Base-by-base conservation (phyloP, 495 filamentous ascomycete genomes). In the Penicillium lividum region DNA sequence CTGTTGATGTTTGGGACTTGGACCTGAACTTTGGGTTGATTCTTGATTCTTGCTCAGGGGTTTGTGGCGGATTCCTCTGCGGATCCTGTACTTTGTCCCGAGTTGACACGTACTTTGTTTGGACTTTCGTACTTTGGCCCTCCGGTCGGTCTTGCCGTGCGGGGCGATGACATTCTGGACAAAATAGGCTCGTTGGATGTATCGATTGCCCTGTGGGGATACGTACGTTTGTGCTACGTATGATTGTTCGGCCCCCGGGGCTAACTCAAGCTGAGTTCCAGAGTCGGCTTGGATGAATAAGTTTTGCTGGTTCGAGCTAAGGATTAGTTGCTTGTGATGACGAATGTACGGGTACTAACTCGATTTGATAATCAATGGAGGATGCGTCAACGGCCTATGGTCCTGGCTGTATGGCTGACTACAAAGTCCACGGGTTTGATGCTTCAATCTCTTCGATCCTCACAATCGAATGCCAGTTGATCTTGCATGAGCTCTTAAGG, bases 61-160 rank as follows among this genome's bases (percentile, higher is more conserved):
- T 29, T n/a, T 7, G 46, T 27, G 22, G 51, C 44, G 51, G 51
- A 36, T 36, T 18, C 36, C 36, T 30, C 22, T 38, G 33, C 33
- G 18, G 33, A 8, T 10, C 36, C 51, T 51, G 51, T 28, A 28
- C 22, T 53, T 53, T 43, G 28, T 48, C 10, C 2, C 22, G 22
- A 22, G 22, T 22, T 13, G 31, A 10, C 31, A 10, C 31, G 33
- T 36, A 36, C 33, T 36, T 36, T 36, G 33, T 38, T 9, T 18
- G 36, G 25, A 53, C 13, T 53, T 53, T 30, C 38, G 51, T 53
- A 53, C 51, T 53, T 53, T 53, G 25, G 18, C 36, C 34, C n/a
- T 22, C 30, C 34, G 51, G 43, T 31, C 47, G 28, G 30, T 11
- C 36, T 16, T 30, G 11, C 36, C 13, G 51, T 53, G 51, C 51